Conservation (phyloP, 108 stramenopile species). For the Discostella pseudostelligera region DNA sequence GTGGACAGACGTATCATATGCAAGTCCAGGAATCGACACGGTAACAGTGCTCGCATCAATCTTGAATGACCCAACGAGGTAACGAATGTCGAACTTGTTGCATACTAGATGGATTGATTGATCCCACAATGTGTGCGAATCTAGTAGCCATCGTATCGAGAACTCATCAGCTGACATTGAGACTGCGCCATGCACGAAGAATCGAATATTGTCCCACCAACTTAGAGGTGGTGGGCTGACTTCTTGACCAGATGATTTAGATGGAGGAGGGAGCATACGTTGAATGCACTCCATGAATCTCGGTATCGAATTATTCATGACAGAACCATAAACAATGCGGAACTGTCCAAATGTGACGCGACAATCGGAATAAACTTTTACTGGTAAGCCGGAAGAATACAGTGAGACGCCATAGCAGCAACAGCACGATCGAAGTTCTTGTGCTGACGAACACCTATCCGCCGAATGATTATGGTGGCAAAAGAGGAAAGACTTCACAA, state of each 20-base stretch:
- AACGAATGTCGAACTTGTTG: constrained; percentile 15
- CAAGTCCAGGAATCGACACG: constrained; percentile 43
- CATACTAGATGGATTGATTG: constrained; percentile 36
- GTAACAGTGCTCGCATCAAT: constrained; percentile 31
- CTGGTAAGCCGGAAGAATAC: constrained; percentile 38
- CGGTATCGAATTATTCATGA: constrained; percentile 39
- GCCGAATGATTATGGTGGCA: constrained; percentile 27
- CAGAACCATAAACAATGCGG: constrained; percentile 28
- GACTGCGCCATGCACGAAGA: constrained; percentile 47
- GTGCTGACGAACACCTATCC: neutral
- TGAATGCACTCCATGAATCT: constrained; percentile 37
- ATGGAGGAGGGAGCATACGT: constrained; percentile 42
- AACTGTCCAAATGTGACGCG: constrained; percentile 23
- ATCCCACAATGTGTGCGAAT: constrained; percentile 34
- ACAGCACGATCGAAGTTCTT: constrained; percentile 5
- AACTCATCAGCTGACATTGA: constrained; percentile 22
- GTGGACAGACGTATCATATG: constrained; percentile 51
- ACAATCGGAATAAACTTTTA: constrained; percentile 44
- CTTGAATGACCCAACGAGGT: constrained; percentile 25
- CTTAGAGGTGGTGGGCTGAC: constrained; percentile 18
- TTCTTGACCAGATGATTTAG: constrained; percentile 9
- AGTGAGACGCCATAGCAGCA: constrained; percentile 40
- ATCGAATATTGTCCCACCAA: constrained; percentile 58
- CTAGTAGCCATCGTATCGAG: constrained; percentile 44
- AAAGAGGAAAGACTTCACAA: constrained; percentile 12